Base-by-base conservation (phyloP, 2,329 filamentous ascomycete genomes). In the Aspergillus aculeatus region DNA sequence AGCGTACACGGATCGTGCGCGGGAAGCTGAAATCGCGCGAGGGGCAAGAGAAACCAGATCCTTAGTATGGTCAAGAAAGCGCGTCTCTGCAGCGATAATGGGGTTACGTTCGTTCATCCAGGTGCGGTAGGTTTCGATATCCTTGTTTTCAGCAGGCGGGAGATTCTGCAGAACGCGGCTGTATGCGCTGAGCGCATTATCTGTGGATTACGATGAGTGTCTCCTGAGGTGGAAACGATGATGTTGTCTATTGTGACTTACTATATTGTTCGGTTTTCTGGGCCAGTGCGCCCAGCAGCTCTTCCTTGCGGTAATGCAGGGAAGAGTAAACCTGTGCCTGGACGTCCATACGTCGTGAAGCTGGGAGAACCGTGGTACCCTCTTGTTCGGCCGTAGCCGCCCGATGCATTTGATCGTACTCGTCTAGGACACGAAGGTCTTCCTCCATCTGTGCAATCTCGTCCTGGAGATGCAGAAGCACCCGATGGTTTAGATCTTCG, bases 391-490 rank as follows among this genome's bases (percentile, higher is more conserved):
- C 73, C 55, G 69, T 69, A 35, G 66, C 65, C 51, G 68, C 61
- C 47, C 71, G 71, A 54, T 75, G 72, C 62, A 74, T 74, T 60
- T 73, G 73, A 54, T 85, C 81, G 47, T 80, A 79, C 62, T 85
- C 82, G 58, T 96, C 93, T 1, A 95, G 76, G 0, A 81, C 80
- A 19, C 85, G 84, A 1, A 97, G 82, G 59, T 93, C 86, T 68
- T 92, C 88, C 74, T 96, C 92, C 41, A 96, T 80, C 67, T 94
- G 89, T 31, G 83, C 82, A 19, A 96, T 85, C 72, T 96, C 91
- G 70, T 96, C 92, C 74, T 96, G 93, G 16, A 96, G 81, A 63
- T 95, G 88, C 0, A 96, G 80, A 2, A 97, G 78, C 2, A 96
- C 78, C 2, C 93, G 87, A 71, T 96, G 92, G 68, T 95, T 93